Evolutionary conservation across 345 rosid genomes (phyloP), one percentile per base, ranked within the genome.

Genomic region (Lepidium didymum): DNA sequence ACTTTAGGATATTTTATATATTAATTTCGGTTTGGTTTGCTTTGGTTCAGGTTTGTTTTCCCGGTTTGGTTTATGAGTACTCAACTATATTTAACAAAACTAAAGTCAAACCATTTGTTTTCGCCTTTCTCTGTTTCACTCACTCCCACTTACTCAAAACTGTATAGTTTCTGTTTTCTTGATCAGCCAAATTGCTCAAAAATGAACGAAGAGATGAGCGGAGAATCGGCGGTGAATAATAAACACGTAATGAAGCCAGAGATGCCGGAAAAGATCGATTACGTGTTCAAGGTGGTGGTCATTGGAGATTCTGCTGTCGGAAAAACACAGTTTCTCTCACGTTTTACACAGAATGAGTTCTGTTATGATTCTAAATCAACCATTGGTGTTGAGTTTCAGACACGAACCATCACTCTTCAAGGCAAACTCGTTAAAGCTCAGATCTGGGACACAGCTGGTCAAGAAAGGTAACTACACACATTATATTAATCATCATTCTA

Each of bases 371-470:
- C 96, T 1, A 89, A 89, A 77, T 85, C 96, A 18, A 89, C 96
- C 64, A 89, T 89, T 61, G 96, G 96, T 0, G 96, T 89, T 7
- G 96, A 89, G 87, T 89, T 89, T 73, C 90, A 87, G 75, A 86
- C 90, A 14, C 76, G 95, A 13, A 88, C 89, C 7, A 72, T 88
- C 80, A 82, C 79, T 64, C 79, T 84, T 25, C 82, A 83, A 0
- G 74, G 77, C 35, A 88, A 86, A 64, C 77, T 86, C 79, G 75
- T 91, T 66, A 91, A 88, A 78, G 92, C 95, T 68, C 97, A 91
- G 90, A 91, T 90, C 89, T 90, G 97, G 97, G 95, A 90, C 67
- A 87, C 97, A 29, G 97, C 97, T 58, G 97, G 97, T 69, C 97
- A 91, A 73, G 97, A 91, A 80, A 88, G 97, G 97, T 90, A 62